phyloP scores from a whole-genome alignment of 1,139 yeast genomes.

The Meyerozyma carpophila region DNA sequence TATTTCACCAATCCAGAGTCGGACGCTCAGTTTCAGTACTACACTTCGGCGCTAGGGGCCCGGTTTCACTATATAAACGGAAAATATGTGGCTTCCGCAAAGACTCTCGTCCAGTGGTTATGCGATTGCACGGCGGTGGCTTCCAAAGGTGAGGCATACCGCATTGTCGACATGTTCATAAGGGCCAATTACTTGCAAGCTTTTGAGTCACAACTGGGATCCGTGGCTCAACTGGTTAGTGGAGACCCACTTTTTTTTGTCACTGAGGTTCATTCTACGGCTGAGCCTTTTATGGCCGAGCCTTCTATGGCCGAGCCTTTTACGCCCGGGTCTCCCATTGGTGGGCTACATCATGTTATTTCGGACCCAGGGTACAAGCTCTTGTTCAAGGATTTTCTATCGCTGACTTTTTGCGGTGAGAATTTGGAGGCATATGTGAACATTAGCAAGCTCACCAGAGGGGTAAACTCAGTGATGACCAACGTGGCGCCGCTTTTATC shows the following conservation, averaged over 20 bases:
- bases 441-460: conserved; percentile 37
- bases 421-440: conserved; percentile 68
- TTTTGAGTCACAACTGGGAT: conserved; percentile 7
- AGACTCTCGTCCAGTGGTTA: conserved; percentile 80
- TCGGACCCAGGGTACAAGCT: conserved; percentile 76
- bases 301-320: neutral
- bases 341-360: conserved; percentile 36
- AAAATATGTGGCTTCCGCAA: conserved; percentile 60
- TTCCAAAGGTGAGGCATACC: conserved; percentile 53
- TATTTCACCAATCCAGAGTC: conserved; percentile 88
- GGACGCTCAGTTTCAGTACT: conserved; percentile 76
- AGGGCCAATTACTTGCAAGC: conserved; percentile 26
- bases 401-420: conserved; percentile 64
- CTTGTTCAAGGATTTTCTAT: conserved; percentile 61
- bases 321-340: neutral
- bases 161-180: conserved; percentile 54
- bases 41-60: conserved; percentile 61
- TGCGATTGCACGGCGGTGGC: conserved; percentile 81
- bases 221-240: conserved; percentile 8
- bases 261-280: conserved; percentile 15
- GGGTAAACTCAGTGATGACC: conserved; percentile 5
- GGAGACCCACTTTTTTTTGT: conserved; percentile 19
- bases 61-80: conserved; percentile 47
- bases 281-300: neutral
- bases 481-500: conserved; percentile 10